Evolutionary conservation across 495 filamentous ascomycete genomes (phyloP).

Genomic region (Talaromyces proteolyticus): DNA sequence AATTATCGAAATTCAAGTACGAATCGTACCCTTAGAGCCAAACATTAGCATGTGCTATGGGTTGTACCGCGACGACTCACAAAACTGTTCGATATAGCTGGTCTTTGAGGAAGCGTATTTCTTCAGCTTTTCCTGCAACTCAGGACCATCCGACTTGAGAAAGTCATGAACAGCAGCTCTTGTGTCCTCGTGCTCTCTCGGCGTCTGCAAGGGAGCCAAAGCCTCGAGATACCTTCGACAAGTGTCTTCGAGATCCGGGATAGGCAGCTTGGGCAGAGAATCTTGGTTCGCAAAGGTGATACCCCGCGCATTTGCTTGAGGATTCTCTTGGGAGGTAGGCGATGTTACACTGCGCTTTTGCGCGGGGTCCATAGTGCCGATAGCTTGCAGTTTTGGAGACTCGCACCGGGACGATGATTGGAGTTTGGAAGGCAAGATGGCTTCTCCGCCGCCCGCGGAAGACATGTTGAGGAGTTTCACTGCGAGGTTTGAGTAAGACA

Average conservation of each 20-base stretch:
- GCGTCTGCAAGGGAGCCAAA: slow-evolving; percentile 74
- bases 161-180: slow-evolving; percentile 79
- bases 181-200: slow-evolving; percentile 79
- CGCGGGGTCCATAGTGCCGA: slow-evolving; percentile 24
- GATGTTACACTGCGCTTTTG: neutral
- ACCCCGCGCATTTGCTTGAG: slow-evolving; percentile 15
- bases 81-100: slow-evolving; percentile 98
- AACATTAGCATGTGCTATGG: neutral
- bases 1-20: slow-evolving; percentile 96
- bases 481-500: slow-evolving; percentile 41
- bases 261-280: slow-evolving; percentile 83
- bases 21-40: slow-evolving; percentile 92
- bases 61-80: slow-evolving; percentile 48
- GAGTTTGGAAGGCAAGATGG: slow-evolving; percentile 3
- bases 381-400: neutral
- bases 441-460: neutral
- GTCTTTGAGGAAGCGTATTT: slow-evolving; percentile 89
- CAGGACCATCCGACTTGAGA: slow-evolving; percentile 73
- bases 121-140: slow-evolving; percentile 82
- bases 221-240: slow-evolving; percentile 75
- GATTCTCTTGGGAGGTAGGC: neutral
- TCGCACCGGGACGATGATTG: neutral
- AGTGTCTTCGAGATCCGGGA: slow-evolving; percentile 81
- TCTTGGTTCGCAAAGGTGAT: slow-evolving; percentile 90
- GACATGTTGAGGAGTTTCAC: slow-evolving; percentile 42